Percentiles rank a stretch among this genome's conserved stretches.
Evolutionary conservation across 2,329 filamentous ascomycete species (phyloP).

Genomic region (Pseudogymnoascus sp.): DNA sequence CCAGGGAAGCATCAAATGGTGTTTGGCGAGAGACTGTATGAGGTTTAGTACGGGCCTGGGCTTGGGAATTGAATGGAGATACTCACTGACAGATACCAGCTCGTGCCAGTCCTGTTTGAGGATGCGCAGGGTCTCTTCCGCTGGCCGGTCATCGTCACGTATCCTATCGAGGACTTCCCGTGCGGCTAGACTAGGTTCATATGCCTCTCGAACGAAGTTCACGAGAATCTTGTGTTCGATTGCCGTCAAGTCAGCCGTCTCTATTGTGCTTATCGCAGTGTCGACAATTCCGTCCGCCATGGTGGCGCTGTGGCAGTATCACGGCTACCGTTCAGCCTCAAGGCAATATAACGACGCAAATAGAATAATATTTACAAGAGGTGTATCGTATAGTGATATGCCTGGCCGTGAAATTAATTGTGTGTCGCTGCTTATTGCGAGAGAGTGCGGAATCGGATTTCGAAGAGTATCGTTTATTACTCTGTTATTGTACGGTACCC

Average conservation of each 20-base stretch:
- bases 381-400: background rate
- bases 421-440: background rate
- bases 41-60: background rate
- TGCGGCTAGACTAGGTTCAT: background rate
- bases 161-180: background rate
- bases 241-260: background rate
- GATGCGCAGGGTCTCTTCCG: background rate
- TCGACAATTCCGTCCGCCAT: background rate
- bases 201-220: background rate
- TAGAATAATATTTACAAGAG: background rate
- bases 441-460: background rate
- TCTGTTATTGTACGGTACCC: no score
- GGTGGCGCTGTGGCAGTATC: background rate
- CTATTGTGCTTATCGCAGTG: background rate
- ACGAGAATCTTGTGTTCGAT: background rate
- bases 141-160: background rate
- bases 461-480: background rate
- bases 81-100: background rate
- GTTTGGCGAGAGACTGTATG: background rate
- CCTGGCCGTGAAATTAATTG: background rate
- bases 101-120: background rate
- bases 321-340: background rate
- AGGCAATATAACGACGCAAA: background rate
- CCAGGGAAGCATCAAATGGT: background rate
- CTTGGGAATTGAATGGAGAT: background rate